These are phyloP conservation scores for Cenococcum geophilum DNA, from an alignment of 495 filamentous ascomycete species.

Conservation along the genomic window DNA sequence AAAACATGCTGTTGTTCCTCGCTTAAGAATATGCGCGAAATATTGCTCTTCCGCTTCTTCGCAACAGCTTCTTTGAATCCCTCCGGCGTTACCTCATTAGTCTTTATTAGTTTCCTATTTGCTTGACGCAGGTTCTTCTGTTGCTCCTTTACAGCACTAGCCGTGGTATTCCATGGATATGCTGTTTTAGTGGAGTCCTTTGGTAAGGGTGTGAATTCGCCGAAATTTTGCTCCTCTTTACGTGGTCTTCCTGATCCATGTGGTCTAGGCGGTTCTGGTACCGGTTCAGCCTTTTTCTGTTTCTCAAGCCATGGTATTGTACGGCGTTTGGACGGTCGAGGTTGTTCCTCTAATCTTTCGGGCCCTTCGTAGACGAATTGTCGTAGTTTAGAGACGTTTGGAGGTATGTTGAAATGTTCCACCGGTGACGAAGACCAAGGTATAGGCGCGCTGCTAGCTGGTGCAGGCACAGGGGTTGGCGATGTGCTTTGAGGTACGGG, in stretches of 20 bases:
- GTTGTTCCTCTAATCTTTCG: conserved; percentile 1
- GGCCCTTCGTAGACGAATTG: conserved; percentile 9
- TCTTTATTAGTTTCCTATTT: conserved; percentile 52
- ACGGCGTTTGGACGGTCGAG: conserved; percentile 45
- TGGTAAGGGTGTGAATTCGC: conserved; percentile 36
- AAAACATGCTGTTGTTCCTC: conserved; percentile 81
- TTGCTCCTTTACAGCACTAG: conserved; percentile 73
- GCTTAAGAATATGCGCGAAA: conserved; percentile 66
- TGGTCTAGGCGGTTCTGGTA: conserved; percentile 21
- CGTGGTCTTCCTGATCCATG: conserved; percentile 32
- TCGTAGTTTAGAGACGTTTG: conserved; percentile 11
- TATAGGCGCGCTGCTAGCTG: conserved; percentile 50
- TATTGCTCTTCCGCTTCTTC: conserved; percentile 39
- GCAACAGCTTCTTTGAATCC: conserved; percentile 34
- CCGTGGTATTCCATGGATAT: conserved; percentile 71
- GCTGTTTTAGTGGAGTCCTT: conserved; percentile 40
- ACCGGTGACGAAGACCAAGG: conserved; percentile 62
- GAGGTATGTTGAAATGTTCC: conserved; percentile 44
- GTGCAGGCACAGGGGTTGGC: conserved; percentile 11
- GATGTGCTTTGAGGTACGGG: conserved; percentile 33
- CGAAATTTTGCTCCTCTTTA: conserved; percentile 23
- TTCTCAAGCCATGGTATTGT: conserved; percentile 50
- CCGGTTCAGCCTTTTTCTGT: conserved; percentile 32
- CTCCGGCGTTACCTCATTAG: conserved; percentile 34
- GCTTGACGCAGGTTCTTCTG: conserved; percentile 66